Evolutionary conservation across 2,329 filamentous ascomycete genomes (phyloP).

Genomic region (Cladosporium sp.): DNA sequence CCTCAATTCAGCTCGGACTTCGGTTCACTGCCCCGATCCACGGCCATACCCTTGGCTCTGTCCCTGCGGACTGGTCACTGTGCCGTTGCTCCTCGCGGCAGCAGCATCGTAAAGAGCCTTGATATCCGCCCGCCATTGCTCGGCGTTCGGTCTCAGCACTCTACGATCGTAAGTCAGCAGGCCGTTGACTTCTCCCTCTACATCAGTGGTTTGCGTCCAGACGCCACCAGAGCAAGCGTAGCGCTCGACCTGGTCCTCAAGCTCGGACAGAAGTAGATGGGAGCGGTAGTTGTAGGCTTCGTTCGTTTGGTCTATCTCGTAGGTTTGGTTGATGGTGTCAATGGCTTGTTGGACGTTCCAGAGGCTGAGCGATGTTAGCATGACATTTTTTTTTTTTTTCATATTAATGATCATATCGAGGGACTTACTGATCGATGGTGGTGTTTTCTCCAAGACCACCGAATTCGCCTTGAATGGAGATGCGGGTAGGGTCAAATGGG

Average conservation of each 20-base stretch:
- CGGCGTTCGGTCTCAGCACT: conserved; percentile 19
- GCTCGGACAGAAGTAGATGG: conserved; percentile 46
- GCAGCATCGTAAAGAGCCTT: conserved; percentile 54
- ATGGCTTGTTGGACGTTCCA: conserved; percentile 61
- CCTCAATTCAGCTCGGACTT: too few species aligned
- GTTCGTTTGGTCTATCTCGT: conserved; percentile 57
- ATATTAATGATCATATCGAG: too few species aligned
- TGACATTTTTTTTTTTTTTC: too few species aligned
- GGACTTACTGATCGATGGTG: conserved; percentile 50
- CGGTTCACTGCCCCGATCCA: too few species aligned
- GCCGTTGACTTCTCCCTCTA: conserved; percentile 70
- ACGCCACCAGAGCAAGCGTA: conserved; percentile 63
- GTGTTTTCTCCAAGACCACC: conserved; percentile 64
- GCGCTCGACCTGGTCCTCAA: conserved; percentile 46
- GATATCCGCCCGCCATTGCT: conserved; percentile 59
- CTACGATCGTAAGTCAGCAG: conserved; percentile 47
- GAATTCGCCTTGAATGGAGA: conserved; percentile 67
- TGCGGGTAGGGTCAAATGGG: conserved; percentile 55
- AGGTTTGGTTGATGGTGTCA: conserved; percentile 59
- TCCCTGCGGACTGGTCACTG: background rate
- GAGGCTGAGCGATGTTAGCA: conserved; percentile 43
- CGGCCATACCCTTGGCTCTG: too few species aligned
- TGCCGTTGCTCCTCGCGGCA: conserved; percentile 19
- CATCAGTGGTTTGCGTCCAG: conserved; percentile 70
- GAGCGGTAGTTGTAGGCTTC: conserved; percentile 64